Base-by-base conservation (phyloP, 2,329 filamentous ascomycete genomes). In the Waltergamsia citrina region DNA sequence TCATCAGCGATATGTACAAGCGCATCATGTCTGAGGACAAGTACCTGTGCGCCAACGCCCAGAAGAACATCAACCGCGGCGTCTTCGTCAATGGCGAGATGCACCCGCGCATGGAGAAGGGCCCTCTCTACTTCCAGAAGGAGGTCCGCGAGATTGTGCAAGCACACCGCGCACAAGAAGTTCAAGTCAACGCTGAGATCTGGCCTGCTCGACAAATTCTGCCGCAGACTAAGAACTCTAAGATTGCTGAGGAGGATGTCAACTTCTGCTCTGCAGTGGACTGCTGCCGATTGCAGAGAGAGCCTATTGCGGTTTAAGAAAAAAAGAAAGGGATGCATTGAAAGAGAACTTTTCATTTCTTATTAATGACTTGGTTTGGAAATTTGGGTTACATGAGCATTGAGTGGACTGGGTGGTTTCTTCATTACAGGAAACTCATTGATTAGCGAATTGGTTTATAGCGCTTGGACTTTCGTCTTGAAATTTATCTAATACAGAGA, bases 1-100 rank as follows among this genome's bases (percentile, higher is more conserved):
- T 60, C 34, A 72, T 79, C 51, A 67, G 63, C 50, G 53, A 69
- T 29, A 71, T 79, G 44, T 80, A 78, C 59, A 74, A 73, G 53
- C 68, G 70, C 25, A 67, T 81, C 51, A 72, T 79, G 69, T 62
- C 64, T 2, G 76, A 81, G 51, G 76, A 81, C 57, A 79, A 79
- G 47, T 60, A 67, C 7, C 67, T 81, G 18, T 80, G 75, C 56
- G 59, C 65, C 43, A 63, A 63, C 10, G 66, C 71, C 2, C 75
- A 80, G 47, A 63, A 61, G 50, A 80, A 81, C 50, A 61, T 80
- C 43, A 71, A 74, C 48, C 62, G 69, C 0, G 73, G 74, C 7
- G 63, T 78, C 33, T 80, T 78, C 38, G 56, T 75, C 48, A 78
- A 73, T 45, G 76, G 76, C 34, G 68, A 78, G 48, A 57, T 80